Conservation (phyloP, 2,329 filamentous ascomycete species). For the Pseudogymnoascus sp. region DNA sequence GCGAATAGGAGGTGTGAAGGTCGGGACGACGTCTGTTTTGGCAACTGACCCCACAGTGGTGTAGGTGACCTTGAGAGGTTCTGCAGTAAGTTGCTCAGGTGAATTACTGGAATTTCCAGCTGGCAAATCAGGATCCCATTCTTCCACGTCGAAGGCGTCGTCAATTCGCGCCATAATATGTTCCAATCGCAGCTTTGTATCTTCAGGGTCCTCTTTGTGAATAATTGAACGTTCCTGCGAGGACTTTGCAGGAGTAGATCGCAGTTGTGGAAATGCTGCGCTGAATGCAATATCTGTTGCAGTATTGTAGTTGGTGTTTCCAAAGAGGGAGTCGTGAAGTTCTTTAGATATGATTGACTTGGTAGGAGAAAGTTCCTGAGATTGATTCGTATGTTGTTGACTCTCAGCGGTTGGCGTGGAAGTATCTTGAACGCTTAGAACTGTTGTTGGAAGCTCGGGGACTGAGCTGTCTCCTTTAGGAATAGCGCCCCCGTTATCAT, state of each 20-base stretch:
- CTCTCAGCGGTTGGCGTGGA: not conserved
- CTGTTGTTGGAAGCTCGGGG: not conserved
- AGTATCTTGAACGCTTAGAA: not conserved
- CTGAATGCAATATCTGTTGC: constrained; percentile 1
- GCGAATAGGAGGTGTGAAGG: constrained; percentile 27
- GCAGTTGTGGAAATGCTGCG: not conserved
- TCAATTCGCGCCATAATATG: constrained; percentile 14
- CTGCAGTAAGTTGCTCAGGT: constrained; percentile 23
- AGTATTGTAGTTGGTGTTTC: not conserved
- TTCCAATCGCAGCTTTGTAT: constrained; percentile 1
- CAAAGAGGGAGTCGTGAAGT: not conserved
- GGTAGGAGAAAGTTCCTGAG: not conserved
- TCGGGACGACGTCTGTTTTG: constrained; percentile 23
- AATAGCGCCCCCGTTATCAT: not conserved
- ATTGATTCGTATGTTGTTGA: not conserved
- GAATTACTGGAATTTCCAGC: constrained; percentile 15
- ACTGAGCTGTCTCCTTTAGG: not conserved
- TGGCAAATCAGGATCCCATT: constrained; percentile 26
- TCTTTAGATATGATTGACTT: not conserved
- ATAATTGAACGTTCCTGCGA: constrained; percentile 6
- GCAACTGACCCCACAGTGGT: constrained; percentile 30
- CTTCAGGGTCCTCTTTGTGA: constrained; percentile 8
- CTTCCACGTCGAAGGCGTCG: constrained; percentile 25
- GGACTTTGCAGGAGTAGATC: not conserved
- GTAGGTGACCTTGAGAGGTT: constrained; percentile 26